These are phyloP conservation scores for Marasmius sp. DNA, from an alignment of 1,284 basidiomycete genomes.

Conservation along the genomic window DNA sequence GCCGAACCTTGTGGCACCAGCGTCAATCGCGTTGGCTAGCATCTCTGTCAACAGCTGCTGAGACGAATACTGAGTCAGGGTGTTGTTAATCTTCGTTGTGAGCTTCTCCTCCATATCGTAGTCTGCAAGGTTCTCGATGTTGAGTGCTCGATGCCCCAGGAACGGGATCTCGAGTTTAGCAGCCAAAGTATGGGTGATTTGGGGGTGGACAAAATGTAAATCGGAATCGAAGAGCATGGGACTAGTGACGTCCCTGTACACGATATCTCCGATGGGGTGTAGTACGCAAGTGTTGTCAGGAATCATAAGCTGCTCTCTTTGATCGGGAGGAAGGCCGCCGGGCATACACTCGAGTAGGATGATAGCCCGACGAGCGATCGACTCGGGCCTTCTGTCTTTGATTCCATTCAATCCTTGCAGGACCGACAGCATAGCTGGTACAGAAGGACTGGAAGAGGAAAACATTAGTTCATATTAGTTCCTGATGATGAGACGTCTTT, in stretches of 20 bases:
- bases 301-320: conserved; percentile 29
- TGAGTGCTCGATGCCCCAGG: conserved; percentile 31
- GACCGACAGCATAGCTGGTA: background rate
- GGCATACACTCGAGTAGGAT: background rate
- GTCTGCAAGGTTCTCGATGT: conserved; percentile 20
- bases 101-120: conserved; percentile 32
- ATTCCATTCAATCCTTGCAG: background rate
- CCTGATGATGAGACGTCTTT: background rate
- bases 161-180: conserved; percentile 29
- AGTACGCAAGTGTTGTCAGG: conserved; percentile 28
- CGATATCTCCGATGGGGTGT: conserved; percentile 26
- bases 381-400: background rate
- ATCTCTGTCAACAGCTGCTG: conserved; percentile 45
- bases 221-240: conserved; percentile 19
- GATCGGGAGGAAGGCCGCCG: conserved; percentile 14
- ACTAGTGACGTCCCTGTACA: conserved; percentile 39
- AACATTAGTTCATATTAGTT: background rate
- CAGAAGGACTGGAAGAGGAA: background rate
- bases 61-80: conserved; percentile 38
- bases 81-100: conserved; percentile 30
- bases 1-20: conserved; percentile 38
- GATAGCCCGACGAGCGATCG: background rate
- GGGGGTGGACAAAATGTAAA: conserved; percentile 28
- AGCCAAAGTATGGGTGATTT: conserved; percentile 30
- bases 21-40: conserved; percentile 51